Percentiles rank a stretch among this genome's conserved stretches.
Evolutionary conservation across 2,329 filamentous ascomycete species (phyloP).

Genomic region (Botrytis sinoallii): DNA sequence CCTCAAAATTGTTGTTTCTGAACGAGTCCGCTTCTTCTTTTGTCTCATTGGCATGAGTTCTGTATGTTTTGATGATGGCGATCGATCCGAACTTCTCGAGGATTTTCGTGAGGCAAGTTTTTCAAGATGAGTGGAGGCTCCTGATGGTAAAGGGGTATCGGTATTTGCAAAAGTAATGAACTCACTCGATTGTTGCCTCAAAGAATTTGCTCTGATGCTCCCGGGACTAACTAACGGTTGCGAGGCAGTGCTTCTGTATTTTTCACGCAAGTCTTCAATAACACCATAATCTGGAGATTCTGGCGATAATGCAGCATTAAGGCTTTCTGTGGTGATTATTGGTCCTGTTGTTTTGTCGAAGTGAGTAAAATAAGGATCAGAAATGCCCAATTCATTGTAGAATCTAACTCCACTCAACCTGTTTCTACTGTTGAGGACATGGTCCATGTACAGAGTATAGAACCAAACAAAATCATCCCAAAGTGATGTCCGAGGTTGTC

Average conservation of each 20-base stretch:
- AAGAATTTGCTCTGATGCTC: background rate
- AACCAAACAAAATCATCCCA: slow-evolving; percentile 53
- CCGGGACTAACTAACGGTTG: background rate
- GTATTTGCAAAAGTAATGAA: background rate
- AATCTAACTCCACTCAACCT: slow-evolving; percentile 2
- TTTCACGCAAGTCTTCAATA: background rate
- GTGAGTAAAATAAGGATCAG: slow-evolving; percentile 4
- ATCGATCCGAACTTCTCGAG: background rate
- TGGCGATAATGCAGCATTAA: background rate
- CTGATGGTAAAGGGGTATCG: background rate
- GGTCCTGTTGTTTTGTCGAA: background rate
- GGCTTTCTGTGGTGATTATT: slow-evolving; percentile 2
- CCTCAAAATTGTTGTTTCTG: background rate
- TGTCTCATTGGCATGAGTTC: background rate
- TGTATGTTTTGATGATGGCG: background rate
- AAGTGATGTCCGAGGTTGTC: slow-evolving; percentile 42
- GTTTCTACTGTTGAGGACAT: background rate
- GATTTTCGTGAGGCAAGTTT: background rate
- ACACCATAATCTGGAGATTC: background rate
- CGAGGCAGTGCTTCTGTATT: background rate
- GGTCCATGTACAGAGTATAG: slow-evolving; percentile 42
- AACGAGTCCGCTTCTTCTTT: background rate
- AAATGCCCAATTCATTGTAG: background rate
- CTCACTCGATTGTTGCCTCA: background rate
- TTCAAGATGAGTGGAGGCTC: background rate